phyloP scores from a whole-genome alignment of 2,329 filamentous ascomycete species.

The Helotiales sp. region DNA sequence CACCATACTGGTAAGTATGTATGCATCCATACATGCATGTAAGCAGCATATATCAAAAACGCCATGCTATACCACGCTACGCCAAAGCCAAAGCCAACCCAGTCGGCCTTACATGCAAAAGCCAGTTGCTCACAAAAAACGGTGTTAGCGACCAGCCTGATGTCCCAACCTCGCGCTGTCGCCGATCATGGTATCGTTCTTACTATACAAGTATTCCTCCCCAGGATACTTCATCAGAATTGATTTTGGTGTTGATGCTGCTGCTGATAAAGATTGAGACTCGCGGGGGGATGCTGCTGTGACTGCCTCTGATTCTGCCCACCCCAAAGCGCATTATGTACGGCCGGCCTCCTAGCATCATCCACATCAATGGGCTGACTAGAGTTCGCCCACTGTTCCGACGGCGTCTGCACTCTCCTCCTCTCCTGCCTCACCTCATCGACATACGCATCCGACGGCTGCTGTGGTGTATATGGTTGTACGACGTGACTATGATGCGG shows the following conservation, averaged over 20 bases:
- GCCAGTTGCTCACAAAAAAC: not conserved
- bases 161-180: not conserved
- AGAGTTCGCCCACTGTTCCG: constrained; percentile 28
- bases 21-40: not conserved
- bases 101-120: not conserved
- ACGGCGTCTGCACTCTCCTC: constrained; percentile 25
- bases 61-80: not conserved
- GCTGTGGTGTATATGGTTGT: constrained; percentile 20
- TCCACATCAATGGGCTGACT: constrained; percentile 16
- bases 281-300: not conserved
- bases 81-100: not conserved
- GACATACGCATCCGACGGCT: constrained; percentile 30
- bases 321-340: constrained; percentile 33
- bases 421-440: constrained; percentile 30
- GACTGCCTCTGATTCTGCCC: not conserved
- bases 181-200: constrained; percentile 6
- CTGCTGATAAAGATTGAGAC: not conserved
- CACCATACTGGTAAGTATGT: not conserved
- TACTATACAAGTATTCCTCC: not conserved
- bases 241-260: not conserved
- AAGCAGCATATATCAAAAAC: not conserved
- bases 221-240: not conserved
- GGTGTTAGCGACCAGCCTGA: constrained; percentile 10
- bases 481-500: constrained; percentile 33
- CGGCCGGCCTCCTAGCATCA: constrained; percentile 13